Evolutionary conservation across 805 yeast species (phyloP).

Genomic region (Candida ovalis): DNA sequence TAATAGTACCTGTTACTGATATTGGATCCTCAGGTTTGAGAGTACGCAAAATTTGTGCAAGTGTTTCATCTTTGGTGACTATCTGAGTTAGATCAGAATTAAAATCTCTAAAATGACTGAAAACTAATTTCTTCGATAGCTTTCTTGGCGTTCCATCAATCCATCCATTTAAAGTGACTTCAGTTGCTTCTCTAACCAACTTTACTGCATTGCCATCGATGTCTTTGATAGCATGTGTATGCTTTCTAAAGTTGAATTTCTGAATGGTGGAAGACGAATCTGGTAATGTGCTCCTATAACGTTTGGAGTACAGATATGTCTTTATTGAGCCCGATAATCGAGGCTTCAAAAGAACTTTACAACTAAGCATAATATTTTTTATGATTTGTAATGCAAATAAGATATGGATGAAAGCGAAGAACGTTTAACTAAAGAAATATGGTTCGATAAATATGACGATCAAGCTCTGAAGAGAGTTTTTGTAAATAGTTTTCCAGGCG

Average conservation of each 20-base stretch:
- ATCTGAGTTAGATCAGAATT: slow-evolving; percentile 67
- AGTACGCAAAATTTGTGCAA: slow-evolving; percentile 37
- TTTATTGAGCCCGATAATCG: too few species aligned
- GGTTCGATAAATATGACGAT: too few species aligned
- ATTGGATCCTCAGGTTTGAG: slow-evolving; percentile 74
- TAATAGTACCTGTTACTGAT: slow-evolving; percentile 52
- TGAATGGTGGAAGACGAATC: slow-evolving; percentile 16
- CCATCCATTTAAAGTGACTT: slow-evolving; percentile 75
- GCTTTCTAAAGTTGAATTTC: slow-evolving; percentile 28
- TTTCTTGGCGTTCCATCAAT: slow-evolving; percentile 70
- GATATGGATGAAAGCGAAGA: too few species aligned
- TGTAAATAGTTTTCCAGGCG: too few species aligned
- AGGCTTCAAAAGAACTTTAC: too few species aligned
- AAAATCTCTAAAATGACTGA: slow-evolving; percentile 72
- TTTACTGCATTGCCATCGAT: slow-evolving; percentile 10
- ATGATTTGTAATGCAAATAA: too few species aligned
- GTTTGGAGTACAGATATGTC: too few species aligned
- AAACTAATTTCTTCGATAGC: slow-evolving; percentile 58
- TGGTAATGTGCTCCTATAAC: slow-evolving; percentile 12
- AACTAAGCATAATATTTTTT: too few species aligned
- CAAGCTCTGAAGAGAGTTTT: too few species aligned
- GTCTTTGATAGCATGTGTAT: slow-evolving; percentile 25
- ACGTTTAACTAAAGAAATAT: too few species aligned
- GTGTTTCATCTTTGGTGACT: slow-evolving; percentile 36
- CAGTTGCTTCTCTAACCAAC: slow-evolving; percentile 11